Conservation (phyloP, 202 grass and related monocot genomes). For the Zoysia matrella region DNA sequence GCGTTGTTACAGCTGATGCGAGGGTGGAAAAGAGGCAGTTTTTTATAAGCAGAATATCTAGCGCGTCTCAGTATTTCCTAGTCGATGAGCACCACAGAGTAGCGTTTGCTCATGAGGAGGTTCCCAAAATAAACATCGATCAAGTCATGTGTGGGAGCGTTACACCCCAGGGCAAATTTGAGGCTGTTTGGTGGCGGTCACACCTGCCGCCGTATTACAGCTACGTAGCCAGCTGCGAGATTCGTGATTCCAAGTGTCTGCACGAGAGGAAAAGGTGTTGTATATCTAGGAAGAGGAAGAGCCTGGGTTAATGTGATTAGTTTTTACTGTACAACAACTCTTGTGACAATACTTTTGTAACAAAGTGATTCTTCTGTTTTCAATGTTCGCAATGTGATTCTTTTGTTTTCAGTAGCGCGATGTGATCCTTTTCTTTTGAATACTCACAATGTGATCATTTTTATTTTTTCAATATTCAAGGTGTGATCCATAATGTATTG, state of each 20-base stretch:
- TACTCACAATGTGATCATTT: no score
- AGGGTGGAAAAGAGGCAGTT: neutral
- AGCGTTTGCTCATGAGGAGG: neutral
- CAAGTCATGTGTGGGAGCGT: neutral
- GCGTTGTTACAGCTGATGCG: neutral
- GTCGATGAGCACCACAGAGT: neutral
- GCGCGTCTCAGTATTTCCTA: neutral
- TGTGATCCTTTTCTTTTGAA: no score
- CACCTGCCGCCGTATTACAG: conserved; percentile 20
- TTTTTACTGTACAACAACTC: no score
- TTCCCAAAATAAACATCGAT: neutral
- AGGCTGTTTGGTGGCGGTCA: conserved; percentile 12
- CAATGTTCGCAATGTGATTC: no score
- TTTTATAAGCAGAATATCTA: neutral
- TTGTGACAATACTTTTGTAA: no score
- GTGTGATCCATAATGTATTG: no score
- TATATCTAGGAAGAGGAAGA: conserved; percentile 12
- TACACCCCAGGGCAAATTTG: neutral
- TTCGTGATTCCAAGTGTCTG: neutral
- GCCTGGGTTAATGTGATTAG: neutral
- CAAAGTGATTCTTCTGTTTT: no score
- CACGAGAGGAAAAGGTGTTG: no score
- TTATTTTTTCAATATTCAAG: no score
- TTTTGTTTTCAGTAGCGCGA: no score
- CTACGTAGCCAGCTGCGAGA: conserved; percentile 24